Conservation (phyloP, 2,329 filamentous ascomycete genomes). For the Pyrenophora graminea region DNA sequence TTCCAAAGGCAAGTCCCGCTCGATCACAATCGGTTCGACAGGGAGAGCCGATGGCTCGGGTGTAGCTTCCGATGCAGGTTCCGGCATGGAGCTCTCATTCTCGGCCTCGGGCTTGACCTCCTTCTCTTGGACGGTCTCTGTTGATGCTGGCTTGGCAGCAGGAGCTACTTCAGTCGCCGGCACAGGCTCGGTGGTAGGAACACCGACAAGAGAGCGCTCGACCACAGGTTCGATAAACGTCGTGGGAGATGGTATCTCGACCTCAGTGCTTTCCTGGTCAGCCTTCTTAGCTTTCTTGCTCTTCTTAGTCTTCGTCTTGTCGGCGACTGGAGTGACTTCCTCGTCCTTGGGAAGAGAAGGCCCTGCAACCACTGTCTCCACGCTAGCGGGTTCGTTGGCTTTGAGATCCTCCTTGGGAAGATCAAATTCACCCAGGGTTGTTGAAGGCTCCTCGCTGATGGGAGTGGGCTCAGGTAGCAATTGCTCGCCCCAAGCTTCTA, state of each 20-base stretch:
- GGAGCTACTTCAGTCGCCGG: not conserved
- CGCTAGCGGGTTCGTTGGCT: not conserved
- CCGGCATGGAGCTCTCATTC: not conserved
- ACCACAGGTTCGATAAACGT: slow-evolving; percentile 7
- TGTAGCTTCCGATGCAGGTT: not conserved
- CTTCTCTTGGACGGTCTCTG: not conserved
- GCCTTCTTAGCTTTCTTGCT: slow-evolving; percentile 36
- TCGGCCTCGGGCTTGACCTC: not conserved
- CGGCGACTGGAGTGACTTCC: slow-evolving; percentile 5
- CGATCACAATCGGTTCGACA: not conserved
- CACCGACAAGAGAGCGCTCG: slow-evolving; percentile 10
- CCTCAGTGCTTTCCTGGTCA: slow-evolving; percentile 24
- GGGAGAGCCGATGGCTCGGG: not conserved
- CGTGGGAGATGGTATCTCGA: slow-evolving; percentile 11
- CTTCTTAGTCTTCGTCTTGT: slow-evolving; percentile 38
- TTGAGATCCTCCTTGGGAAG: no score
- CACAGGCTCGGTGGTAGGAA: not conserved
- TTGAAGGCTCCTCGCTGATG: not conserved
- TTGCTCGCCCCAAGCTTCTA: slow-evolving; percentile 10
- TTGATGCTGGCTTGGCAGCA: not conserved
- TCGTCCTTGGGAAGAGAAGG: slow-evolving; percentile 3
- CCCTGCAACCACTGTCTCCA: not conserved
- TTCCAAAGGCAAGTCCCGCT: slow-evolving; percentile 1
- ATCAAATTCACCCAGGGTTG: slow-evolving; percentile 1
- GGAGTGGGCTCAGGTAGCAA: not conserved